These are phyloP conservation scores for Russula vinacea DNA, from an alignment of 768 basidiomycete genomes.

Conservation along the genomic window DNA sequence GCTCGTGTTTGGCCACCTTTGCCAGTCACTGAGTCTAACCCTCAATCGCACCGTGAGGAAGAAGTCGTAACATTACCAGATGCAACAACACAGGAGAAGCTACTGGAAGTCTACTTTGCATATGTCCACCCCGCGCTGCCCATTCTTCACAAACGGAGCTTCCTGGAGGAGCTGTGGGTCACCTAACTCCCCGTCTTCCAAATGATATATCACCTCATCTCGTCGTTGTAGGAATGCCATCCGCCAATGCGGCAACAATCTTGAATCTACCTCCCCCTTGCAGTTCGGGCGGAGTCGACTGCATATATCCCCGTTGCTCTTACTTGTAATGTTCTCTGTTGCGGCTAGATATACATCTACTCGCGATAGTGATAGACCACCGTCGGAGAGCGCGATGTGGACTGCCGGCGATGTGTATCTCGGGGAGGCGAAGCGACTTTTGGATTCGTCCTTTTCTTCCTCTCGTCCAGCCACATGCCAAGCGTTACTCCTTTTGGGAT, in stretches of 20 bases:
- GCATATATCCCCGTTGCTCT: conserved; percentile 60
- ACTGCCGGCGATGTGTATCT: conserved; percentile 72
- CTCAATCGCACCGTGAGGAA: conserved; percentile 39
- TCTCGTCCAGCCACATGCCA: conserved; percentile 74
- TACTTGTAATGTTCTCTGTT: conserved; percentile 81
- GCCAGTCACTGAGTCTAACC: conserved; percentile 32
- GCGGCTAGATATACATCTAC: conserved; percentile 65
- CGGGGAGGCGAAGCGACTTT: conserved; percentile 58
- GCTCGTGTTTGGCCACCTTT: conserved; percentile 86
- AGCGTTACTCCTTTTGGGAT: conserved; percentile 75
- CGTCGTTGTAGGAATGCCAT: conserved; percentile 12
- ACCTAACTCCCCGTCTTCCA: neutral
- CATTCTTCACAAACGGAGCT: conserved; percentile 66
- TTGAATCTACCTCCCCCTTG: conserved; percentile 34
- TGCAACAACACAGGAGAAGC: conserved; percentile 55
- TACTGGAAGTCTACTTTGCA: conserved; percentile 75
- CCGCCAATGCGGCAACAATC: conserved; percentile 34
- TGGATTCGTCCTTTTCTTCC: conserved; percentile 66
- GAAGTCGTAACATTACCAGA: conserved; percentile 52
- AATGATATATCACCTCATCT: neutral
- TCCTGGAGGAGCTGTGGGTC: conserved; percentile 57
- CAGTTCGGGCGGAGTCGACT: conserved; percentile 44
- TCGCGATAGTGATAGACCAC: conserved; percentile 36
- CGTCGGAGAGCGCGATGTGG: conserved; percentile 68
- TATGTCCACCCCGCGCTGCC: conserved; percentile 81